Evolutionary conservation across 1,139 yeast genomes (phyloP), one percentile per base, ranked within the genome.

Genomic region (Candida neerlandica): DNA sequence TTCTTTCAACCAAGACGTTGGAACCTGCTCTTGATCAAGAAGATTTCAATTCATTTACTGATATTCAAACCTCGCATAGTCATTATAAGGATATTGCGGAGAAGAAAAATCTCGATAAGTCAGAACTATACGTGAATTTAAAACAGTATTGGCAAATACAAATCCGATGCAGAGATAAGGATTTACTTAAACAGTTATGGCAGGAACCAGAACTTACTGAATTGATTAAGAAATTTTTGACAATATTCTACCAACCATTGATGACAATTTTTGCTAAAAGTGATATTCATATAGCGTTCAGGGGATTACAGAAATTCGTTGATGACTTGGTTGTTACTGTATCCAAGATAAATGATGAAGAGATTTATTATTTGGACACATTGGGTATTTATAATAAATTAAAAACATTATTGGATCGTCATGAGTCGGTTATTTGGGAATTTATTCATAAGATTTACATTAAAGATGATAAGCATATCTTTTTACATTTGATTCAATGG

Each of bases 221-320:
- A 43, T 73, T 92, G 41, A 71, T 91, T 50, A 86, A 86, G 56
- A 89, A 88, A 49, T 73, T 89, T 37, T 76, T 92, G 40, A 80
- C 91, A 0, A 77, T 90, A 49, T 87, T 92, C 58, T 91, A 91
- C 64, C 90, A 89, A 55, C 97, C 97, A 1, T 71, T 92, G 62
- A 88, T 91, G 55, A 78, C 77, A 41, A 76, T 92, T 1, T 88
- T 92, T 69, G 84, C 86, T 52, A 80, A 82, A 46, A 90, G 96
- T 26, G 84, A 86, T 53, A 78, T 92, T 54, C 89, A 90, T 59
- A 66, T 86, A 39, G 90, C 92, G 11, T 81, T 92, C 53, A 83
- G 79, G 32, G 87, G 88, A 53, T 81, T 88, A 55, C 91, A 89
- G 55, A 71, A 69, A 45, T 92, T 91, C 58, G 79, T 86, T 78